Evolutionary conservation across 139 green algal genomes (phyloP), one percentile per base, ranked within the genome.

Genomic region (Zygnema circumcarinatum): DNA sequence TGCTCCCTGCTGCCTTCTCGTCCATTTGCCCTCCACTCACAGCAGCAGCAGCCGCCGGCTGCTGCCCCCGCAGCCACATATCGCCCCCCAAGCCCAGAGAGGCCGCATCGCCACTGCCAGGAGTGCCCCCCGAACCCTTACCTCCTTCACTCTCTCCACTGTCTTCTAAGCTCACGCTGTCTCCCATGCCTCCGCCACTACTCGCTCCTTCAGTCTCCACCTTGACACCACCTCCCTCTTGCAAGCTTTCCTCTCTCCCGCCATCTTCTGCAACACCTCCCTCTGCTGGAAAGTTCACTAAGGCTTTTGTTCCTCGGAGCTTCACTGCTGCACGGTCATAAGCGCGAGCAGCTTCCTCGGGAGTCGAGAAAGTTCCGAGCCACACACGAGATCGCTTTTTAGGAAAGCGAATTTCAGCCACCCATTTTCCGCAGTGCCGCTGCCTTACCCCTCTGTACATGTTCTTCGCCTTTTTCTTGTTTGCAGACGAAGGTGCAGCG

Each of bases 231-330:
- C n/a, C n/a, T n/a, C n/a, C n/a, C n/a, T n/a, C n/a, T n/a, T n/a
- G n/a, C n/a, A n/a, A n/a, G n/a, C n/a, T n/a, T n/a, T n/a, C n/a
- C n/a, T n/a, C n/a, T n/a, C n/a, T n/a, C n/a, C n/a, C n/a, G n/a
- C n/a, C n/a, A n/a, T n/a, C n/a, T n/a, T n/a, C n/a, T n/a, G n/a
- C n/a, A n/a, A n/a, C n/a, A n/a, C n/a, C 54, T 25, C 29, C 25
- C 25, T 72, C 54, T 25, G 29, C 72, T 16, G 86, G 74, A 85
- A 95, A 96, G 86, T 96, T 96, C 22, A 93, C 93, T 21, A 94
- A 91, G 16, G 93, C 93, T 83, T 92, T 94, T 0, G 74, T 74
- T 39, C 95, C 95, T 1, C 93, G 84, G 41, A 92, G 94, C 38
- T 93, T 92, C 11, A 91, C 20, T 31, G 87, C 81, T 36, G 90